Evolutionary conservation across 345 rosid species (phyloP), one percentile per base, ranked within the genome.

Genomic region (Moricandia arvensis): DNA sequence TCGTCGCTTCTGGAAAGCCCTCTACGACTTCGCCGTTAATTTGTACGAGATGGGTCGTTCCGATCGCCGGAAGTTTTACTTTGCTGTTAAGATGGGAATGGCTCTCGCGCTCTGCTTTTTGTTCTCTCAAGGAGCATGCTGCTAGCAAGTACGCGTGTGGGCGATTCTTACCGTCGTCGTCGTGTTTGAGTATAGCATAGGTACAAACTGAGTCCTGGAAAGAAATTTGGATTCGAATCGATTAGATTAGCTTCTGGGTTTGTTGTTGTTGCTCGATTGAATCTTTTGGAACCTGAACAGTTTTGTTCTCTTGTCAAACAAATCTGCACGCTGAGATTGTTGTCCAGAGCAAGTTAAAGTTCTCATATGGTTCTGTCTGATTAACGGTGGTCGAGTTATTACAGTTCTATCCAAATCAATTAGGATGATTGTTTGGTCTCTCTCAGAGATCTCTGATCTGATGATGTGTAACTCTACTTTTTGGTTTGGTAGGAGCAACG

Each of bases 1-100:
- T 89, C 75, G 21, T 29, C 76, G 63, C 71, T 0, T 70, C 80
- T 85, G 89, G 87, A 78, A 63, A 27, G 69, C 70, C 24, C 5
- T 85, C 29, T 84, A 70, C 1, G 77, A 79, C 26, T 13, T 27
- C 53, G 24, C 30, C 2, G 43, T 54, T 8, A 81, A 73, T 59
- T 76, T 92, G 34, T 86, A 83, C 71, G 82, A 90, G 47, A 93
- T 93, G 98, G 98, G 98, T 1, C 87, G 81, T 6, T 64, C 85
- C 2, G 96, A 93, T 83, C 96, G 90, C 10, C 77, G 98, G 53
- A 45, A 45, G n/a, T 17, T 45, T 45, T 45, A 45, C 53, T 45
- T 45, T 17, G 53, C 53, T 8, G 53, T 45, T 4, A 45, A 45
- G 53, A 45, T 45, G 53, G 53, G 53, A 45, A 16, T 45, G 17